Percentiles rank a stretch among this genome's conserved stretches.
phyloP scores from a whole-genome alignment of 495 filamentous ascomycete genomes.

The Xylaria grammica region DNA sequence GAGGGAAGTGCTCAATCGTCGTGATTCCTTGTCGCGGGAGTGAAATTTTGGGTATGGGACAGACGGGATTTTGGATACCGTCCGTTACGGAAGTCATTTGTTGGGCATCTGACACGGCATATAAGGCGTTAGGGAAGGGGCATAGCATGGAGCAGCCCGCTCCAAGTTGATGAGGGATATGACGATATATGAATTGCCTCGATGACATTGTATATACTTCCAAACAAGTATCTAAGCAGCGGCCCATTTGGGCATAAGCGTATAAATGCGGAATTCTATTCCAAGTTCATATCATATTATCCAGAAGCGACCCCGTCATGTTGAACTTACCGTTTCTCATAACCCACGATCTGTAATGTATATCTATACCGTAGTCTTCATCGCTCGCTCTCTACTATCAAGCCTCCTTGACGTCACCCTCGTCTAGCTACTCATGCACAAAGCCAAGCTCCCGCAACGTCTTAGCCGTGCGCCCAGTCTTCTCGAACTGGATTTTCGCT shows the following conservation, averaged over 20 bases:
- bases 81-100: background rate
- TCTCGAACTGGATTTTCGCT: constrained; percentile 53
- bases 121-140: background rate
- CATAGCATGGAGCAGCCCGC: background rate
- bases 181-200: background rate
- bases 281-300: background rate
- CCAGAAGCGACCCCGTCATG: background rate
- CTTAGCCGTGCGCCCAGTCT: constrained; percentile 45
- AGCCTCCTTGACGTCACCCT: background rate
- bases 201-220: constrained; percentile 6
- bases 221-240: background rate
- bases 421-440: constrained; percentile 30
- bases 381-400: constrained; percentile 14
- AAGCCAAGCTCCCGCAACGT: constrained; percentile 52
- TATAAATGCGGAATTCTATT: background rate
- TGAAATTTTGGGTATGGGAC: background rate
- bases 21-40: no score
- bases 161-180: background rate
- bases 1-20: background rate
- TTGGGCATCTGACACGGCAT: background rate
- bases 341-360: background rate
- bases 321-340: background rate
- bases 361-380: background rate
- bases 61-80: background rate
- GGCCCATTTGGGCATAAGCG: background rate